Conservation (phyloP, 768 basidiomycete species). For the Lentinula guzmanii region DNA sequence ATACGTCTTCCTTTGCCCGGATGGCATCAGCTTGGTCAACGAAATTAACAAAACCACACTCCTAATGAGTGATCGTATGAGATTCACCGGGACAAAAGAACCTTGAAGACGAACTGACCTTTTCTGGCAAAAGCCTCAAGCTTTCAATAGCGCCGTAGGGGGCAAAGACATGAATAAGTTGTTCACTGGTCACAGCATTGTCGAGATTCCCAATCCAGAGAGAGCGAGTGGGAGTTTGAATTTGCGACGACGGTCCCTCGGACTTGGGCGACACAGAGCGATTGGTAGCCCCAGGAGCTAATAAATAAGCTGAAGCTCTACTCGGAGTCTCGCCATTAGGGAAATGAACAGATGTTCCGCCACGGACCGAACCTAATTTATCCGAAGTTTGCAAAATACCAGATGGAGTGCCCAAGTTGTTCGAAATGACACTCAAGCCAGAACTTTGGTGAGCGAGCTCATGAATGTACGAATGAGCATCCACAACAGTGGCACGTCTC, state of each 20-base stretch:
- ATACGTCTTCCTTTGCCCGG: conserved; percentile 94
- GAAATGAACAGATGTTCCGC: conserved; percentile 59
- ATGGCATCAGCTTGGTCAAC: conserved; percentile 95
- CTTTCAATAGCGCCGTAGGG: conserved; percentile 98
- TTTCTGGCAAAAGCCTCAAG: conserved; percentile 90
- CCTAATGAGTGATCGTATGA: conserved; percentile 38
- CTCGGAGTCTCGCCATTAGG: conserved; percentile 49
- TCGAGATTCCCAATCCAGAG: conserved; percentile 99
- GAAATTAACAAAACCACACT: conserved; percentile 99
- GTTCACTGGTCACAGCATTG: conserved; percentile 88
- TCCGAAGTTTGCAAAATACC: conserved; percentile 56
- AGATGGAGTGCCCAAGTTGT: conserved; percentile 33
- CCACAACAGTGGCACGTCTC: conserved; percentile 54
- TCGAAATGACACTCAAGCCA: conserved; percentile 30
- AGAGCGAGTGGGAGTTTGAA: conserved; percentile 91
- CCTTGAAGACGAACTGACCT: conserved; percentile 45
- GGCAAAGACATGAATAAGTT: conserved; percentile 92
- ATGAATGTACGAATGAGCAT: conserved; percentile 53
- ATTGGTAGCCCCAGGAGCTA: conserved; percentile 62
- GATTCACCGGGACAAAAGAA: neutral
- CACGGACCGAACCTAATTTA: conserved; percentile 42
- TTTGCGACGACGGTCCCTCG: conserved; percentile 63
- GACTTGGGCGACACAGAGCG: conserved; percentile 82
- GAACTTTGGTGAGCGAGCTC: conserved; percentile 43
- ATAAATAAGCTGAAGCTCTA: conserved; percentile 60